These are phyloP conservation scores for Hyaloscypha bicolor DNA, from an alignment of 495 filamentous ascomycete genomes.

Conservation along the genomic window DNA sequence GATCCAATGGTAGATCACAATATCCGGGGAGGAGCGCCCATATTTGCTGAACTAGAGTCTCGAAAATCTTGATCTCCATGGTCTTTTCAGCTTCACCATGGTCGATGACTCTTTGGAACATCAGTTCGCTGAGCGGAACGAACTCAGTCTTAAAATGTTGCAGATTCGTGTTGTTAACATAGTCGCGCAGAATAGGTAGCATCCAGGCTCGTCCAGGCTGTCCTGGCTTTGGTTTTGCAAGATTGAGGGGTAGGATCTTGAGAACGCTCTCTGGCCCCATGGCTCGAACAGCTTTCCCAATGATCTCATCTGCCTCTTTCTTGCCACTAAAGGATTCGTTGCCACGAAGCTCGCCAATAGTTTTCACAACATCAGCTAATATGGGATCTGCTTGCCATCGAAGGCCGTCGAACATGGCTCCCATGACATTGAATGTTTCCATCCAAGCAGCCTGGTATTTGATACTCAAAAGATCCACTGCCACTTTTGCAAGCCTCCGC, in stretches of 20 bases:
- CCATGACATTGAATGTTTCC: slow-evolving; percentile 89
- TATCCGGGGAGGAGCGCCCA: slow-evolving; percentile 96
- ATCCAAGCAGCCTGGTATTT: slow-evolving; percentile 95
- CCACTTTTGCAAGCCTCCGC: slow-evolving; percentile 68
- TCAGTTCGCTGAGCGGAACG: slow-evolving; percentile 82
- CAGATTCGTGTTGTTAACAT: slow-evolving; percentile 81
- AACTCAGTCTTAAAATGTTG: slow-evolving; percentile 83
- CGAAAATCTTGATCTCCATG: slow-evolving; percentile 95
- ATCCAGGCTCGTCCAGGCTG: slow-evolving; percentile 92
- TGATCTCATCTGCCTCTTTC: slow-evolving; percentile 88
- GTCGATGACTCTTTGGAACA: slow-evolving; percentile 87
- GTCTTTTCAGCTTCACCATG: slow-evolving; percentile 79
- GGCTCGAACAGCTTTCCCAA: slow-evolving; percentile 80
- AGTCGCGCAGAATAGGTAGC: slow-evolving; percentile 84
- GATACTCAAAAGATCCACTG: slow-evolving; percentile 74
- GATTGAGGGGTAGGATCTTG: slow-evolving; percentile 79
- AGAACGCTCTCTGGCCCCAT: slow-evolving; percentile 88
- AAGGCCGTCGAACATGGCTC: slow-evolving; percentile 84
- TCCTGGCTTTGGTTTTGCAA: slow-evolving; percentile 71
- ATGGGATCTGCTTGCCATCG: slow-evolving; percentile 81
- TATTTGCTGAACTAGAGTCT: slow-evolving; percentile 92
- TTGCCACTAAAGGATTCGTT: slow-evolving; percentile 92
- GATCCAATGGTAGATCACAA: slow-evolving; percentile 85
- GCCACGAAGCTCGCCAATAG: slow-evolving; percentile 81
- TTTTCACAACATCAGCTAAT: slow-evolving; percentile 70